Percentiles rank a stretch among this genome's conserved stretches.
phyloP scores from a whole-genome alignment of 192 early-diverging fungal genomes.

The Polychytrium aggregatum region DNA sequence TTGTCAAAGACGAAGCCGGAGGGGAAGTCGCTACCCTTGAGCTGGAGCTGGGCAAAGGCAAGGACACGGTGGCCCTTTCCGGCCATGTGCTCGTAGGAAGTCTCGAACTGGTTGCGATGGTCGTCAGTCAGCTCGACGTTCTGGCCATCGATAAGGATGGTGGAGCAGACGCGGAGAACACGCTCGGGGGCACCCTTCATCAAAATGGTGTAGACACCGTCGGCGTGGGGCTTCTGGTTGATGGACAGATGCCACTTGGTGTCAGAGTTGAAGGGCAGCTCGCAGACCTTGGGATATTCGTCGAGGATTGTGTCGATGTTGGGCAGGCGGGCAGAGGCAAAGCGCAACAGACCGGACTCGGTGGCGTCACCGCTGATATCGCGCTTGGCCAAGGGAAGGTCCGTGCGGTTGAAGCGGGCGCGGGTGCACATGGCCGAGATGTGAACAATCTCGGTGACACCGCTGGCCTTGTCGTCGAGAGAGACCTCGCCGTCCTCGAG shows the following conservation, averaged over 20 bases:
- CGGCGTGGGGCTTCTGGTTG: conserved; percentile 60
- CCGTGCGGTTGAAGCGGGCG: conserved; percentile 81
- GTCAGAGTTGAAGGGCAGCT: conserved; percentile 88
- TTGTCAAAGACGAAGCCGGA: conserved; percentile 65
- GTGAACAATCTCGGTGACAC: conserved; percentile 64
- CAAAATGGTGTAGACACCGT: conserved; percentile 62
- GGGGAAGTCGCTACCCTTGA: conserved; percentile 60
- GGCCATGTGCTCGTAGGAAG: conserved; percentile 83
- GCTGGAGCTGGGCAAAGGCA: conserved; percentile 74
- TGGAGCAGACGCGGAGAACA: conserved; percentile 70
- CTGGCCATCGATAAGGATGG: conserved; percentile 48
- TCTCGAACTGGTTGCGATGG: conserved; percentile 55
- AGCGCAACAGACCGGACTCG: conserved; percentile 79
- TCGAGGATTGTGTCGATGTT: conserved; percentile 61
- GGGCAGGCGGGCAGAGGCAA: conserved; percentile 56
- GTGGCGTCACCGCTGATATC: conserved; percentile 85
- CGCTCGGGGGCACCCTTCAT: conserved; percentile 96
- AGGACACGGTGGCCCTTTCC: conserved; percentile 86
- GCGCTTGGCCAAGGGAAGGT: conserved; percentile 73
- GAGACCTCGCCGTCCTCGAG: too few species aligned
- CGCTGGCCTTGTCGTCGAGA: too few species aligned
- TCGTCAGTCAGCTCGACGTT: conserved; percentile 50
- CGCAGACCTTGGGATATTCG: conserved; percentile 77
- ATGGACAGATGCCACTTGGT: conserved; percentile 94
- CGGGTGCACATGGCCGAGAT: conserved; percentile 74